Base-by-base conservation (phyloP, 805 yeast species). In the Saturnispora quitensis region DNA sequence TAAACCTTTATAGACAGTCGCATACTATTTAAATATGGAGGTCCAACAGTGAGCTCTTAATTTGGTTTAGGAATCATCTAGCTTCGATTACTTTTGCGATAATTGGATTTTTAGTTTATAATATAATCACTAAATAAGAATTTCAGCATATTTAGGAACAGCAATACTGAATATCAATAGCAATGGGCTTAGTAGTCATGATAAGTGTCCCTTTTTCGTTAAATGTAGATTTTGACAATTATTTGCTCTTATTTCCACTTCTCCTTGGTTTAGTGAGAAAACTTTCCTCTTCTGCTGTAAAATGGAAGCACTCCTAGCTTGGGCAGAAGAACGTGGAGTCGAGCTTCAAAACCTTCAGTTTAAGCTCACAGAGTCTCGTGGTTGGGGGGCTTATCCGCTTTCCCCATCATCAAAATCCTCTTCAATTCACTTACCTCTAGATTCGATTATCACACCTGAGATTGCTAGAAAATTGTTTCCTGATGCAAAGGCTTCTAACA, bases 341-440 rank as follows among this genome's bases (percentile, higher is more conserved):
- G 35, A 13, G 20, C 18, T 33, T 7, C 17, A 22, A 5, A 49
- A 49, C 40, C 40, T 51, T 4, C 20, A 34, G 28, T 46, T 47
- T 50, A 55, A 61, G 22, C 38, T 56, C 4, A 62, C 70, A 1
- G 55, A 56, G 6, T 63, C 55, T 3, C 53, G 62, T 2, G 81
- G 81, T 4, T 58, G 71, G 13, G 62, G 66, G 2, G 68, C 67
- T 6, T 52, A 57, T 45, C 18, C 27, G 40, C 5, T 31, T 10
- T 31, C 34, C 34, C 9, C 34, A 15, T 8, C 40, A 25, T 13
- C 31, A n/a, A 17, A 50, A 38, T 44, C 46, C 13, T 34, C 53
- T 22, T 18, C 40, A 6, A 53, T 58, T 27, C 45, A 48, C 31
- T 50, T 63, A 6, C 68, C 68, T 3, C 38, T 48, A 7, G 38